phyloP scores from a whole-genome alignment of 108 stramenopile genomes.

The Cyclotella distinguenda region DNA sequence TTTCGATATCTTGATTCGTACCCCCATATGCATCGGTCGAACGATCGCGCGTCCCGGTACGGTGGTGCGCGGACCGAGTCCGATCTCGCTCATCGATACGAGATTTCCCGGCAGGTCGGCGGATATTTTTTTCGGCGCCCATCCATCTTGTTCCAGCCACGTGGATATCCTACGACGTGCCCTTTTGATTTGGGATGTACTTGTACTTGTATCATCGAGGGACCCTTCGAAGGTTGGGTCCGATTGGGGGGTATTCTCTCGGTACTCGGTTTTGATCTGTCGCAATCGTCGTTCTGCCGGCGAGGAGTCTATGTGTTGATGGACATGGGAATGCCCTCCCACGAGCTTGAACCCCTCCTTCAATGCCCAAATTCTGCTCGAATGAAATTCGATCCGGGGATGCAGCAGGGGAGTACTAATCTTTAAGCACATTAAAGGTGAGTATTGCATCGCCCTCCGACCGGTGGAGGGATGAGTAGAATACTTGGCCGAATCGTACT shows the following conservation, averaged over 20 bases:
- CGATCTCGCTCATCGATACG: slow-evolving; percentile 32
- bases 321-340: slow-evolving; percentile 17
- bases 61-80: neutral
- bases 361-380: slow-evolving; percentile 25
- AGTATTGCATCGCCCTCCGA: slow-evolving; percentile 7
- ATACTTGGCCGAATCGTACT: slow-evolving; percentile 42
- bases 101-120: slow-evolving; percentile 37
- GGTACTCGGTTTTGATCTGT: slow-evolving; percentile 20
- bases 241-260: slow-evolving; percentile 13
- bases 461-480: neutral
- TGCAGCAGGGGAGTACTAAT: slow-evolving; percentile 30
- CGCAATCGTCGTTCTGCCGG: slow-evolving; percentile 19
- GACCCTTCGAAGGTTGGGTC: neutral
- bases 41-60: neutral
- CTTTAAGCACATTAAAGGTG: slow-evolving; percentile 27
- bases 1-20: slow-evolving; percentile 37
- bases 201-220: neutral
- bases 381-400: slow-evolving; percentile 28
- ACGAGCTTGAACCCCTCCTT: slow-evolving; percentile 11
- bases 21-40: slow-evolving; percentile 24
- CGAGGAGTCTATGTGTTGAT: slow-evolving; percentile 1
- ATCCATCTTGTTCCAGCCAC: slow-evolving; percentile 51
- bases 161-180: slow-evolving; percentile 8
- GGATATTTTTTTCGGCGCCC: slow-evolving; percentile 33
- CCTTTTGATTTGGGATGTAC: neutral